These are phyloP conservation scores for Diaporthe nobilis DNA, from an alignment of 2,329 filamentous ascomycete species.

Conservation along the genomic window DNA sequence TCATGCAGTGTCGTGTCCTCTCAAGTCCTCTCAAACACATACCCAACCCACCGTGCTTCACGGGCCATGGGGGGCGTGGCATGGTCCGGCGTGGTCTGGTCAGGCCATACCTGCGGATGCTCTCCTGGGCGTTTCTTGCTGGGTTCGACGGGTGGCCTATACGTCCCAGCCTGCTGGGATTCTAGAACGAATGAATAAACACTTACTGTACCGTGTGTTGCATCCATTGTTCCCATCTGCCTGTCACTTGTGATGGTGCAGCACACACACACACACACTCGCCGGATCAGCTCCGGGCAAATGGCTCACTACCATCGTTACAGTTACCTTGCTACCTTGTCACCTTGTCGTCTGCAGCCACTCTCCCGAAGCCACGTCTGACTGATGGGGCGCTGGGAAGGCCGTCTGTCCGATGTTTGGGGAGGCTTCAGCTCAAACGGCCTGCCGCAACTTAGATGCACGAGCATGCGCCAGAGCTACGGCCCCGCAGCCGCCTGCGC, in stretches of 20 bases:
- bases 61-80: conserved; percentile 5
- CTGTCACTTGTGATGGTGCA: not conserved
- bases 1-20: conserved; percentile 6
- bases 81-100: conserved; percentile 16
- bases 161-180: not conserved
- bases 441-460: conserved; percentile 23
- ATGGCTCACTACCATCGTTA: not conserved
- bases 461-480: conserved; percentile 10
- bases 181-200: not conserved
- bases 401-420: conserved; percentile 22
- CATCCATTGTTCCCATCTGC: not conserved
- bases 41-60: conserved; percentile 32
- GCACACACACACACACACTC: not conserved
- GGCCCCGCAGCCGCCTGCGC: not conserved
- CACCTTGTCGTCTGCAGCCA: not conserved
- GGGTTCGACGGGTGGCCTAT: not conserved
- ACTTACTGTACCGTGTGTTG: not conserved
- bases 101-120: conserved; percentile 21
- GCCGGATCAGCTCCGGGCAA: conserved; percentile 1
- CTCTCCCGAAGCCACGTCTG: not conserved
- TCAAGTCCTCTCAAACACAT: not conserved
- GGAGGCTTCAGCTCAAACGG: conserved; percentile 19
- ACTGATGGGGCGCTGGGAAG: not conserved
- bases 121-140: not conserved
- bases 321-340: not conserved